Conservation (phyloP, 441 rosid genomes). For the Eutrema salsugineum region DNA sequence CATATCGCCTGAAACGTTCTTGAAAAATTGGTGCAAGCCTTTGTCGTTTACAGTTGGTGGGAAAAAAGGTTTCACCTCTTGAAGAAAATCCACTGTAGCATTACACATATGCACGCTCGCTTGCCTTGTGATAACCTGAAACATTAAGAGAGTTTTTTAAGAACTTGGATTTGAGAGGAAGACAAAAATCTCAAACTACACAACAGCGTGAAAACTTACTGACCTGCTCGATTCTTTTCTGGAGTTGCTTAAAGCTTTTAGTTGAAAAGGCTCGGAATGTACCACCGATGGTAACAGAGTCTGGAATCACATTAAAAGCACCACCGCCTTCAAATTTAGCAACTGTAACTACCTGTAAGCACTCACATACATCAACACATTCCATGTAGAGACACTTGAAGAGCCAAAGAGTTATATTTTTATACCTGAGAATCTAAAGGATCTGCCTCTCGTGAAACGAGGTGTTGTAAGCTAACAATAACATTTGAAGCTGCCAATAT, state of each 20-base stretch:
- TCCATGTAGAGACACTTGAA: not conserved
- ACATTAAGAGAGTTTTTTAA: not conserved
- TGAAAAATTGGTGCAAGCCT: slow-evolving; percentile 54
- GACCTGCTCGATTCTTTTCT: slow-evolving; percentile 84
- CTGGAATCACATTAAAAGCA: slow-evolving; percentile 91
- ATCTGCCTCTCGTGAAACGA: slow-evolving; percentile 92
- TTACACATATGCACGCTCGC: slow-evolving; percentile 86
- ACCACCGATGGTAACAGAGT: slow-evolving; percentile 87
- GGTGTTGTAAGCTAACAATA: slow-evolving; percentile 86
- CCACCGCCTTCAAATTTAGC: slow-evolving; percentile 91
- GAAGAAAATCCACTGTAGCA: slow-evolving; percentile 55
- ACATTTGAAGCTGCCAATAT: slow-evolving; percentile 90
- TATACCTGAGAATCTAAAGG: slow-evolving; percentile 89
- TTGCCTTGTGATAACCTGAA: slow-evolving; percentile 77
- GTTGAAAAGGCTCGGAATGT: slow-evolving; percentile 86
- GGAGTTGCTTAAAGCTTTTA: slow-evolving; percentile 62
- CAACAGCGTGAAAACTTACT: not conserved
- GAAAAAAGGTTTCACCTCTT: slow-evolving; percentile 42
- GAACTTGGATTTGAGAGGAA: not conserved
- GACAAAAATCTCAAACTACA: not conserved
- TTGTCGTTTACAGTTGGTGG: slow-evolving; percentile 71
- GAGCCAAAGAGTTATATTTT: not conserved
- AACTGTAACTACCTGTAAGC: slow-evolving; percentile 78
- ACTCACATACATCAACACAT: not conserved
- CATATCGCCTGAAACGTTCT: slow-evolving; percentile 54